These are phyloP conservation scores for Ocimum tenuiflorum DNA, from an alignment of 257 asterid genomes.

Conservation along the genomic window DNA sequence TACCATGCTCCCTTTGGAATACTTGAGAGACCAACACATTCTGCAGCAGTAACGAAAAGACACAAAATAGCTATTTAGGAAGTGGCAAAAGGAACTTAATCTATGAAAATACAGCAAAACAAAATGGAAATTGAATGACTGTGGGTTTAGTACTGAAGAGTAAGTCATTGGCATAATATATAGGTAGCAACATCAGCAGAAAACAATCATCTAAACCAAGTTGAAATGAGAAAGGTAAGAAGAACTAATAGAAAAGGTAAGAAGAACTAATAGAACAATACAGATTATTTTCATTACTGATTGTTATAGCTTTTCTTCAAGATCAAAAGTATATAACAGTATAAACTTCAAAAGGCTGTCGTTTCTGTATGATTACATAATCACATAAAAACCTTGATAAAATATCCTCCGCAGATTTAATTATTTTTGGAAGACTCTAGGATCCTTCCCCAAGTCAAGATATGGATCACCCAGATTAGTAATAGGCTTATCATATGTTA, in stretches of 20 bases:
- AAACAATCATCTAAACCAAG: slow-evolving; percentile 9
- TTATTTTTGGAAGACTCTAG: too few relatives aligned
- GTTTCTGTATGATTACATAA: neutral
- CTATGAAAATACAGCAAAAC: neutral
- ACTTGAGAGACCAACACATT: slow-evolving; percentile 44
- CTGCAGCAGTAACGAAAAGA: slow-evolving; percentile 36
- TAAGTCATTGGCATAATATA: neutral
- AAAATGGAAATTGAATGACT: neutral
- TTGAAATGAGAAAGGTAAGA: neutral
- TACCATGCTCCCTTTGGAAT: slow-evolving; percentile 69
- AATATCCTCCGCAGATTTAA: neutral
- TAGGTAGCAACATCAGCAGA: neutral
- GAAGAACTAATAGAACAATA: neutral
- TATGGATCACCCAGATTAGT: too few relatives aligned
- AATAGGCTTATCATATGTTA: too few relatives aligned
- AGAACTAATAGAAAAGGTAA: neutral
- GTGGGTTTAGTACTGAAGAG: neutral
- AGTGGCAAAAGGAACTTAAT: slow-evolving; percentile 8
- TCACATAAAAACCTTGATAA: too few relatives aligned
- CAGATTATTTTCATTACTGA: neutral
- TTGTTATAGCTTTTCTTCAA: neutral
- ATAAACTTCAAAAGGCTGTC: neutral
- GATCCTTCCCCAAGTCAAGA: too few relatives aligned
- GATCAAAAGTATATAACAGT: neutral
- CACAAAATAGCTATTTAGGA: neutral